Conservation (phyloP, 192 early-diverging fungal species). For the Umbelopsis sp. region DNA sequence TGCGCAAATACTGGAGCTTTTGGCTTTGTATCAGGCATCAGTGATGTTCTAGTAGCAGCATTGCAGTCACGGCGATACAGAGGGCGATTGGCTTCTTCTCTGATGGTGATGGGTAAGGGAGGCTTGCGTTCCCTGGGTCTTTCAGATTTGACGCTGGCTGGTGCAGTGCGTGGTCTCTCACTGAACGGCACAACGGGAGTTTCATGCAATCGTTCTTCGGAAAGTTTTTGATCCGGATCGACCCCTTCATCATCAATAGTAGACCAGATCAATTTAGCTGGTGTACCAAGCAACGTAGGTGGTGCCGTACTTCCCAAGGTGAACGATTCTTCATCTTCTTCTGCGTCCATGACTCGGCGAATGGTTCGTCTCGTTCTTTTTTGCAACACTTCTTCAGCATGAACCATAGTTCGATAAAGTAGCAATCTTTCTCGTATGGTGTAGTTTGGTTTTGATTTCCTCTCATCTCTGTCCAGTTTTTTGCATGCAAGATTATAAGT, state of each 20-base stretch:
- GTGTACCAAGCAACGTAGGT: neutral
- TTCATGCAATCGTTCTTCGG: slow-evolving; percentile 16
- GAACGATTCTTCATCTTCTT: slow-evolving; percentile 30
- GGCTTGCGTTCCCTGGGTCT: neutral
- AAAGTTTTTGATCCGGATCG: slow-evolving; percentile 23
- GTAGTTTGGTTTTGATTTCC: slow-evolving; percentile 30
- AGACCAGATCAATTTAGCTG: slow-evolving; percentile 15
- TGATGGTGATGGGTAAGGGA: neutral
- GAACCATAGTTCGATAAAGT: slow-evolving; percentile 34
- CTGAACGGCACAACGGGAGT: neutral
- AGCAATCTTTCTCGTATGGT: slow-evolving; percentile 35
- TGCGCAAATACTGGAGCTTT: slow-evolving; percentile 13
- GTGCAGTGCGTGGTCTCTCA: neutral
- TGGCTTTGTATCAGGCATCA: neutral
- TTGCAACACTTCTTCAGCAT: slow-evolving; percentile 34
- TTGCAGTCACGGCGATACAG: neutral
- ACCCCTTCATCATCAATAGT: slow-evolving; percentile 18
- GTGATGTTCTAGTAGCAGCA: neutral
- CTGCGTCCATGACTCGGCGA: slow-evolving; percentile 29
- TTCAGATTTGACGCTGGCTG: neutral
- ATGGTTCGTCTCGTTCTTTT: slow-evolving; percentile 27
- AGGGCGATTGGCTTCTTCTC: neutral
- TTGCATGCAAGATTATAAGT: slow-evolving; percentile 29
- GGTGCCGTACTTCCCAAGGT: neutral
- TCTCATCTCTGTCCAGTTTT: slow-evolving; percentile 38